These are phyloP conservation scores for Trifolium pratense DNA, from an alignment of 306 rosid species.

Conservation along the genomic window DNA sequence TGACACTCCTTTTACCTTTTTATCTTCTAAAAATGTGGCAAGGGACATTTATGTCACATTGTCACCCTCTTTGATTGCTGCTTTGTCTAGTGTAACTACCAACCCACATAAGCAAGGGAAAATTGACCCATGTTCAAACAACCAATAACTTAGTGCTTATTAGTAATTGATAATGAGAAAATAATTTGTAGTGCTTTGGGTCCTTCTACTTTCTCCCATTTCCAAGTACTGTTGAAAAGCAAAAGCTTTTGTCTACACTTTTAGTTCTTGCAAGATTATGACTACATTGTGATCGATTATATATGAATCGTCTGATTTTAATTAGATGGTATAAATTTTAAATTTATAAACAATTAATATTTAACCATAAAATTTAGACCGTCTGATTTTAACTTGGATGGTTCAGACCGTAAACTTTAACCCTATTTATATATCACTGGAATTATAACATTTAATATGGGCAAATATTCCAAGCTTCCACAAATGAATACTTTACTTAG, in stretches of 20 bases:
- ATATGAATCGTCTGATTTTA: too few species aligned
- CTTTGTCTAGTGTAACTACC: slow-evolving; percentile 34
- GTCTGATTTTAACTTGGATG: too few species aligned
- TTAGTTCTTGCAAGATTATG: neutral
- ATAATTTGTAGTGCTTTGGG: neutral
- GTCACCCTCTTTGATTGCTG: slow-evolving; percentile 18
- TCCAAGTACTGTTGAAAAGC: slow-evolving; percentile 9
- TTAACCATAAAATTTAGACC: too few species aligned
- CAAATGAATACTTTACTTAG: too few species aligned
- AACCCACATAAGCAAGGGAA: neutral
- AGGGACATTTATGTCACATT: slow-evolving; percentile 10
- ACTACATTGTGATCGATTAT: too few species aligned
- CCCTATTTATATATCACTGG: too few species aligned
- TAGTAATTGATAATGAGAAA: neutral
- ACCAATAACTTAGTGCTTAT: neutral
- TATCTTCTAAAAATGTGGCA: slow-evolving; percentile 30
- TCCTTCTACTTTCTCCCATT: neutral
- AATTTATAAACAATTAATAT: too few species aligned
- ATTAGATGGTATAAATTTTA: too few species aligned
- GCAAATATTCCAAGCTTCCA: too few species aligned
- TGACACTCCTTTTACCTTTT: slow-evolving; percentile 39
- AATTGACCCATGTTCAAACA: neutral
- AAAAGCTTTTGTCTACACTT: neutral
- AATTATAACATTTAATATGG: too few species aligned
- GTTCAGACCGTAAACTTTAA: too few species aligned